These are phyloP conservation scores for Pseudogymnoascus sp. DNA, from an alignment of 2,329 filamentous ascomycete genomes.

Conservation along the genomic window DNA sequence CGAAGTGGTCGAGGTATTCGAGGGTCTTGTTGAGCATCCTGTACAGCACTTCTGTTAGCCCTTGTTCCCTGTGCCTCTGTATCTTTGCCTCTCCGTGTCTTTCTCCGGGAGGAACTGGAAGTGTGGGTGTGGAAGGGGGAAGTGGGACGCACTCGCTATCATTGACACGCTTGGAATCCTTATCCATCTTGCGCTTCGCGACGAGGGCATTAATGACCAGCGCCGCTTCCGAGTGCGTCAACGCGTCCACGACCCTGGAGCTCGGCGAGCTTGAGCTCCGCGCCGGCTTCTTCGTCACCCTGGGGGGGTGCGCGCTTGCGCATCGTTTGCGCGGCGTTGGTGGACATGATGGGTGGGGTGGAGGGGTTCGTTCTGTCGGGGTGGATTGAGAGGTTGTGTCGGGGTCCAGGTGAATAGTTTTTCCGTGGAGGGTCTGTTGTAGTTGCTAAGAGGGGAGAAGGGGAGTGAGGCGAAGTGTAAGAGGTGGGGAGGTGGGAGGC, in stretches of 20 bases:
- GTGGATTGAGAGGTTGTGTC: not conserved
- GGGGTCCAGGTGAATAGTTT: not conserved
- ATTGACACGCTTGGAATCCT: conserved; percentile 63
- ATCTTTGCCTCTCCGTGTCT: not conserved
- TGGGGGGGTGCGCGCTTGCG: conserved; percentile 62
- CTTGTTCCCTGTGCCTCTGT: not conserved
- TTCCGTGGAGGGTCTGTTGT: not conserved
- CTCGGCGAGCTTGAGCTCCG: conserved; percentile 79
- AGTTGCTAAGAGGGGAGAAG: not conserved
- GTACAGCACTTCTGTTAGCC: not conserved
- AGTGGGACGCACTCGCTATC: conserved; percentile 65
- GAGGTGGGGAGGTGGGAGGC: not conserved
- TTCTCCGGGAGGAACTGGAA: not conserved
- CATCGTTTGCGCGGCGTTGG: conserved; percentile 46
- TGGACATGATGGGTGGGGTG: conserved; percentile 22
- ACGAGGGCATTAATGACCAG: conserved; percentile 88
- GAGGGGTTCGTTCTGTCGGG: conserved; percentile 3
- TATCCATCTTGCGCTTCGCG: conserved; percentile 69
- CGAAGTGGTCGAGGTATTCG: conserved; percentile 90
- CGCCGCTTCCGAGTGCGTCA: conserved; percentile 87
- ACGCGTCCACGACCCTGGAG: conserved; percentile 85
- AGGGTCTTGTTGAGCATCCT: conserved; percentile 80
- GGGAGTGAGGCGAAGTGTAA: not conserved
- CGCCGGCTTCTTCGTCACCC: conserved; percentile 82
- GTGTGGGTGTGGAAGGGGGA: not conserved